phyloP scores from a whole-genome alignment of 441 rosid genomes.

The Capsella rubella region DNA sequence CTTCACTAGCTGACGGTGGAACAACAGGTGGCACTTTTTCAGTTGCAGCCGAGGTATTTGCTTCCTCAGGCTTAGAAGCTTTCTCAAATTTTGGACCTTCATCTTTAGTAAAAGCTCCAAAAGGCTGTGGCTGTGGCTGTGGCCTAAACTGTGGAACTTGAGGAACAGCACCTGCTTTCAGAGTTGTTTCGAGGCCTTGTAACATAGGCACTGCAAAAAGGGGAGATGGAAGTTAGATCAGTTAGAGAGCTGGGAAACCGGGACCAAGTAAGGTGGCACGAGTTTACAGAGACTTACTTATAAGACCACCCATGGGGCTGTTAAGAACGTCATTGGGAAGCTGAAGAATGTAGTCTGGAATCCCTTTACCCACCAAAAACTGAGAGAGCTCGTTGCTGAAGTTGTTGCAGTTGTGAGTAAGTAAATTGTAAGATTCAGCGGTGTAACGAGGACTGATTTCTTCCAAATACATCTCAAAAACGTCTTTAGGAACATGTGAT shows the following conservation, averaged over 20 bases:
- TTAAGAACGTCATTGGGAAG: constrained; percentile 87
- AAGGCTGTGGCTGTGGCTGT: constrained; percentile 44
- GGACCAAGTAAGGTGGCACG: not conserved
- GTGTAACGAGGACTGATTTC: constrained; percentile 92
- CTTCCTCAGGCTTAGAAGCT: constrained; percentile 31
- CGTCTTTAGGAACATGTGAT: constrained; percentile 83
- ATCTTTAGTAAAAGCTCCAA: constrained; percentile 40
- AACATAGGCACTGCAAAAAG: constrained; percentile 87
- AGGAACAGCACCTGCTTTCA: constrained; percentile 87
- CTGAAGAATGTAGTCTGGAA: constrained; percentile 86
- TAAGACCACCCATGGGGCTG: constrained; percentile 94
- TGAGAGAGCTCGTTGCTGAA: constrained; percentile 91
- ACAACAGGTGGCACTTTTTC: constrained; percentile 44
- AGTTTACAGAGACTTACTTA: constrained; percentile 61
- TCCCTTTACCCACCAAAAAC: constrained; percentile 78
- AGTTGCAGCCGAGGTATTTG: constrained; percentile 18
- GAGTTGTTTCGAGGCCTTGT: constrained; percentile 77
- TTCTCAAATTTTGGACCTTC: constrained; percentile 38
- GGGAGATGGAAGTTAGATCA: not conserved
- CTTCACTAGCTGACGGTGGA: constrained; percentile 46
- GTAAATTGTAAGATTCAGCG: constrained; percentile 78
- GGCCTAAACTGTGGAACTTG: constrained; percentile 85
- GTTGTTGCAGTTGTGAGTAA: constrained; percentile 92
- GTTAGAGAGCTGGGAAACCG: not conserved
- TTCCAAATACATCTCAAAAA: constrained; percentile 81